Conservation (phyloP, 2,329 filamentous ascomycete genomes). For the Tolypocladium guangdongense region DNA sequence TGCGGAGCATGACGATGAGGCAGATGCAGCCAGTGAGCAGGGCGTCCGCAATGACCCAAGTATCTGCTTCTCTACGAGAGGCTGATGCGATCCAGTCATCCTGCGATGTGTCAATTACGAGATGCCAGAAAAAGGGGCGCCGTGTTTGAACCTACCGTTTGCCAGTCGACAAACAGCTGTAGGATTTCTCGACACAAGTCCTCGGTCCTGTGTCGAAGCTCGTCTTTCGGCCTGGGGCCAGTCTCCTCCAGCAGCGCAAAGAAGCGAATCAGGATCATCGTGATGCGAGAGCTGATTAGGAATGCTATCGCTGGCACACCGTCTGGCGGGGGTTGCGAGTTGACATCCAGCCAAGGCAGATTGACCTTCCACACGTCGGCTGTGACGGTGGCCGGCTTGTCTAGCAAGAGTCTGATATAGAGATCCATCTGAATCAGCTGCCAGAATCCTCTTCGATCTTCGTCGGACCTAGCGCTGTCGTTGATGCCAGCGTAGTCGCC, state of each 20-base stretch:
- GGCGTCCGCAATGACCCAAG: slow-evolving; percentile 17
- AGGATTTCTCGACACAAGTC: not conserved
- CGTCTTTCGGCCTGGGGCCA: not conserved
- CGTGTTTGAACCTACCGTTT: not conserved
- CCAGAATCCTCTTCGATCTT: slow-evolving; percentile 19
- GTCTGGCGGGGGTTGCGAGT: slow-evolving; percentile 8
- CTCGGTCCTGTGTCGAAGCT: not conserved
- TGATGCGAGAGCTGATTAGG: slow-evolving; percentile 16
- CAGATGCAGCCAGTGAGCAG: slow-evolving; percentile 17
- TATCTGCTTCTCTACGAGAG: slow-evolving; percentile 10
- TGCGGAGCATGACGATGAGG: slow-evolving; percentile 23
- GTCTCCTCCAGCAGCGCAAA: slow-evolving; percentile 17
- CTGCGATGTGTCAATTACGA: not conserved
- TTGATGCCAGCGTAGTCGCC: slow-evolving; percentile 5
- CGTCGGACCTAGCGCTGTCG: slow-evolving; percentile 4
- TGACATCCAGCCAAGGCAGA: slow-evolving; percentile 16
- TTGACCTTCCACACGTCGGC: slow-evolving; percentile 20
- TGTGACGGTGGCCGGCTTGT: slow-evolving; percentile 16
- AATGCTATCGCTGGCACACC: slow-evolving; percentile 15
- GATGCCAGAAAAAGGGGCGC: not conserved
- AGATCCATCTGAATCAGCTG: slow-evolving; percentile 21
- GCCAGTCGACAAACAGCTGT: not conserved
- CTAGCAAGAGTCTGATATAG: slow-evolving; percentile 18
- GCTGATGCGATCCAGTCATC: not conserved
- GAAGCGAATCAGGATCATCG: slow-evolving; percentile 17